Percentiles rank a stretch among this genome's conserved stretches.
Conservation (phyloP, 2,329 filamentous ascomycete genomes). For the Curvularia verruculosa region DNA sequence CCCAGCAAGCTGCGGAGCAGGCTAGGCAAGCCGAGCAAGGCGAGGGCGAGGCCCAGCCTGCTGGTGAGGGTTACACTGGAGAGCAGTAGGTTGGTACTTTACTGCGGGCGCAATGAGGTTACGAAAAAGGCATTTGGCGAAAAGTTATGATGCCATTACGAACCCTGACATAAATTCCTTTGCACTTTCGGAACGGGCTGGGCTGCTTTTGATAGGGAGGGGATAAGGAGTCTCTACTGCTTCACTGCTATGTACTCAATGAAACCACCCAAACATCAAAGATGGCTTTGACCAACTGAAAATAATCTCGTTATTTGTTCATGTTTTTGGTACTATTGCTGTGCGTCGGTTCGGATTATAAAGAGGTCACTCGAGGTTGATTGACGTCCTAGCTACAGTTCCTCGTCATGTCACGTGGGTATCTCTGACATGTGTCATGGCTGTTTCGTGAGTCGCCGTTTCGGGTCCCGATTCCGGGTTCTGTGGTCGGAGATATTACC, state of each 20-base stretch:
- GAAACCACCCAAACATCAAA: constrained; percentile 39
- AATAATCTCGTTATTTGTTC: constrained; percentile 4
- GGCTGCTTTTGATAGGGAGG: constrained; percentile 38
- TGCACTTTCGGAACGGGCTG: constrained; percentile 39
- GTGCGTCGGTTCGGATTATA: neutral
- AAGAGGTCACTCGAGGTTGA: neutral
- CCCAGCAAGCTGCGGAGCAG: constrained; percentile 69
- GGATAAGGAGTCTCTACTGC: constrained; percentile 37
- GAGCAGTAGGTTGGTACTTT: constrained; percentile 39
- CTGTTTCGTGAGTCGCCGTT: neutral
- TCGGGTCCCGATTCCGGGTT: neutral
- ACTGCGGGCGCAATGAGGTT: constrained; percentile 38
- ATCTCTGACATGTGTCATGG: neutral
- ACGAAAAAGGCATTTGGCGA: constrained; percentile 38
- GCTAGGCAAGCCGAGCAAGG: constrained; percentile 65
- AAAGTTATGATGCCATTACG: constrained; percentile 35
- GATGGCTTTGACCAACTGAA: constrained; percentile 34
- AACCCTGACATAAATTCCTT: constrained; percentile 39
- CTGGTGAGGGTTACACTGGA: constrained; percentile 41
- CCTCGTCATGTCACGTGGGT: neutral
- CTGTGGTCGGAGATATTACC: neutral
- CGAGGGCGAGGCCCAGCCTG: constrained; percentile 55
- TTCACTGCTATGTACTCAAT: constrained; percentile 42
- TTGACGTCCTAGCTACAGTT: neutral
- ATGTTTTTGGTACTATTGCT: neutral